A percentile compares a stretch with the other conserved stretches of the same genome.
Conservation (phyloP, 2,329 filamentous ascomycete species). For the Nothopassalora personata region DNA sequence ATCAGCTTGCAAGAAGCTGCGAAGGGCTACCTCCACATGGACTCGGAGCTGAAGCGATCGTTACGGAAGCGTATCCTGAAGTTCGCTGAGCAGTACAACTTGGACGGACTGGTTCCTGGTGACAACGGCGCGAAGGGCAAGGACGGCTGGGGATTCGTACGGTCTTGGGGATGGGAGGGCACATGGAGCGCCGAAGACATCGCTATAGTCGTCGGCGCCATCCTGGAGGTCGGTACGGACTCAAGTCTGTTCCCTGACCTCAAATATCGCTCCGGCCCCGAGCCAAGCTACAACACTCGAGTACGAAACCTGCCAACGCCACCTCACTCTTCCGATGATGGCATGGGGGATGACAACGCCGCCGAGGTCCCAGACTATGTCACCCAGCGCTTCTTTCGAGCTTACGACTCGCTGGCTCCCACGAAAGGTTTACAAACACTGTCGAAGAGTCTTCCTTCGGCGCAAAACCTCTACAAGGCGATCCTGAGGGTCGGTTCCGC, state of each 20-base stretch:
- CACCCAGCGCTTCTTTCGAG: slow-evolving; percentile 52
- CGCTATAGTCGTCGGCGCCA: slow-evolving; percentile 83
- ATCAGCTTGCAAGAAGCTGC: slow-evolving; percentile 89
- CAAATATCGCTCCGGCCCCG: slow-evolving; percentile 11
- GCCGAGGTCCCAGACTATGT: slow-evolving; percentile 40
- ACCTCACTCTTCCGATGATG: slow-evolving; percentile 30
- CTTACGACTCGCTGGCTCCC: slow-evolving; percentile 52
- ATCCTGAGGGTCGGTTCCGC: slow-evolving; percentile 90
- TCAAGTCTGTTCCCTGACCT: slow-evolving; percentile 17
- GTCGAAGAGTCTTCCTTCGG: slow-evolving; percentile 70
- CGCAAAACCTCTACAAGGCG: slow-evolving; percentile 83
- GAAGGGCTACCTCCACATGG: slow-evolving; percentile 96
- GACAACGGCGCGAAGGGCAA: slow-evolving; percentile 63
- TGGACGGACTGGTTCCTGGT: slow-evolving; percentile 86
- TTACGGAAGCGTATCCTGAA: slow-evolving; percentile 79
- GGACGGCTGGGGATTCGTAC: slow-evolving; percentile 94
- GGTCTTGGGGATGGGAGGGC: slow-evolving; percentile 96
- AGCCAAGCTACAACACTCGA: slow-evolving; percentile 26
- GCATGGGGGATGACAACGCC: slow-evolving; percentile 21
- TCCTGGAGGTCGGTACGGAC: slow-evolving; percentile 73
- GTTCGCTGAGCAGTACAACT: slow-evolving; percentile 86
- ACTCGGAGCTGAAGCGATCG: slow-evolving; percentile 89
- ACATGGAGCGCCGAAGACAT: slow-evolving; percentile 91
- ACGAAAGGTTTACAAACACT: slow-evolving; percentile 63
- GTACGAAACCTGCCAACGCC: slow-evolving; percentile 30